Conservation (phyloP, 805 yeast genomes). For the Zygosaccharomyces gambellarensis region DNA sequence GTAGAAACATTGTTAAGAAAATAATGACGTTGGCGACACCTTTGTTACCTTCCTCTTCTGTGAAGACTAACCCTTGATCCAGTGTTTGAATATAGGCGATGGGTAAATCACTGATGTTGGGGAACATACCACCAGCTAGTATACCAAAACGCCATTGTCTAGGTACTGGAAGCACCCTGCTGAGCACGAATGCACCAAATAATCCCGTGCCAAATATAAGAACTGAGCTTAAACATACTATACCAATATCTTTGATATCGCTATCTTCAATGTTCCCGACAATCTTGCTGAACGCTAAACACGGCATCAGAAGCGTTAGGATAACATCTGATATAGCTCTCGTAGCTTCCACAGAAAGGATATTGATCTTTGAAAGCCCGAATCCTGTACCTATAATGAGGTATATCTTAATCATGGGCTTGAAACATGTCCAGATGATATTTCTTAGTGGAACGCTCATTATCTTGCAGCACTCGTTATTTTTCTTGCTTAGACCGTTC, state of each 20-base stretch:
- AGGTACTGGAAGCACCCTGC: conserved; percentile 44
- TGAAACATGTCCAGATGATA: conserved; percentile 49
- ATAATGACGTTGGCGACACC: conserved; percentile 85
- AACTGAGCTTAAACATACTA: conserved; percentile 49
- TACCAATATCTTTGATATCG: conserved; percentile 67
- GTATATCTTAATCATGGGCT: conserved; percentile 73
- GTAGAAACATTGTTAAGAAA: conserved; percentile 60
- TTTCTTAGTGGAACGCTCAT: conserved; percentile 32
- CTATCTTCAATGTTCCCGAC: conserved; percentile 55
- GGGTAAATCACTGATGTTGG: conserved; percentile 72
- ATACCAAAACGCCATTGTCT: conserved; percentile 69
- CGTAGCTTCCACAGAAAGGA: conserved; percentile 58
- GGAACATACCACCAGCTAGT: conserved; percentile 63
- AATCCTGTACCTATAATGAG: conserved; percentile 67
- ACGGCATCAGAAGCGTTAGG: conserved; percentile 59
- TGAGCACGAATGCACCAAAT: conserved; percentile 38
- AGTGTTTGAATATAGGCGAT: conserved; percentile 70
- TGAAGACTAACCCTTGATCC: conserved; percentile 55
- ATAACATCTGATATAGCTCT: conserved; percentile 61
- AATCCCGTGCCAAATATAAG: conserved; percentile 50
- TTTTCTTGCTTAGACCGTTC: too few relatives aligned
- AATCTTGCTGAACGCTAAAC: conserved; percentile 58
- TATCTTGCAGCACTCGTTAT: background rate
- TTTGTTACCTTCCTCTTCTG: conserved; percentile 53
- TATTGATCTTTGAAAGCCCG: conserved; percentile 50